phyloP scores from a whole-genome alignment of 805 yeast species.

The Starmerella vaccinii region DNA sequence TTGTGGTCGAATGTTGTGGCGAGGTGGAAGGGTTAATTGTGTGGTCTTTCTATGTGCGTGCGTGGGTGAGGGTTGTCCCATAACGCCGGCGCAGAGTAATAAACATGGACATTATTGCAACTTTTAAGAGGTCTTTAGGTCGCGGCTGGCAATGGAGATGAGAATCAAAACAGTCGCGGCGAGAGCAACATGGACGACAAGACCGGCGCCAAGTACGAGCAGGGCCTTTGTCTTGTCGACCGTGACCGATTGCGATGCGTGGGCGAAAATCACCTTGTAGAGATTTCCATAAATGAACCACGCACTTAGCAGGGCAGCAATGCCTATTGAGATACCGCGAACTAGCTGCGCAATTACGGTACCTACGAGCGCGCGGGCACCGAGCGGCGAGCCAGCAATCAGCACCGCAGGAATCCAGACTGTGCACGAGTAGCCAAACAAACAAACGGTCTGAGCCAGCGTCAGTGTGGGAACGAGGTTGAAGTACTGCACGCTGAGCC shows the following conservation, averaged over 20 bases:
- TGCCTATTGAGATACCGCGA: constrained; percentile 52
- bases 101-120: not conserved
- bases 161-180: constrained; percentile 33
- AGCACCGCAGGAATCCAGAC: constrained; percentile 80
- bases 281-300: constrained; percentile 26
- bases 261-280: constrained; percentile 30
- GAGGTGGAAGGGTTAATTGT: not conserved
- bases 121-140: not conserved
- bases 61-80: constrained; percentile 1
- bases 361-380: constrained; percentile 39
- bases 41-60: not conserved
- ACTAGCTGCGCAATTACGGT: constrained; percentile 37
- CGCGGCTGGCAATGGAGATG: constrained; percentile 11
- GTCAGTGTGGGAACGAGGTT: constrained; percentile 40
- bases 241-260: constrained; percentile 19
- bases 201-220: constrained; percentile 18
- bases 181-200: constrained; percentile 20
- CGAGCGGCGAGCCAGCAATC: constrained; percentile 47
- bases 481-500: constrained; percentile 43
- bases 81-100: not conserved
- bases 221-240: constrained; percentile 19
- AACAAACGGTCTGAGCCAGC: constrained; percentile 51
- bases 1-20: not conserved
- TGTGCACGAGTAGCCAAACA: constrained; percentile 76
- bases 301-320: constrained; percentile 46